phyloP scores from a whole-genome alignment of 305 asterid species.

The Striga hermonthica region DNA sequence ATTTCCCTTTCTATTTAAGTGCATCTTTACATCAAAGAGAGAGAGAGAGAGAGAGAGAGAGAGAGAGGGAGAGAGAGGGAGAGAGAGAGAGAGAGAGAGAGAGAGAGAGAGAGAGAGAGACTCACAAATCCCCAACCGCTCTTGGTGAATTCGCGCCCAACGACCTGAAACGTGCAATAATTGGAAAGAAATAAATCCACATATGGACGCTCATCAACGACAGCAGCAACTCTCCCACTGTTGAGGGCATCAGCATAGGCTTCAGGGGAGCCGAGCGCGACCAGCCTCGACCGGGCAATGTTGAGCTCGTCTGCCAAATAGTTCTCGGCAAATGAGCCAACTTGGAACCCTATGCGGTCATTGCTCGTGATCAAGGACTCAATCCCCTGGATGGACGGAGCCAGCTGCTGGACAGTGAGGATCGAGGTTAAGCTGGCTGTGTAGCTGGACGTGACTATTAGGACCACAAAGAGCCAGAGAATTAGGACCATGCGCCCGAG shows the following conservation, averaged over 20 bases:
- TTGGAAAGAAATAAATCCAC: slow-evolving; percentile 58
- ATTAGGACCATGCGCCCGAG: slow-evolving; percentile 53
- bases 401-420: slow-evolving; percentile 61
- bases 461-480: slow-evolving; percentile 60
- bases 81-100: neutral
- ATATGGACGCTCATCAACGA: slow-evolving; percentile 58
- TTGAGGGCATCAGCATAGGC: slow-evolving; percentile 53
- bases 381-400: slow-evolving; percentile 55
- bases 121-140: slow-evolving; percentile 83
- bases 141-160: slow-evolving; percentile 56
- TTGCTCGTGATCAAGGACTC: slow-evolving; percentile 38
- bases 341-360: slow-evolving; percentile 55
- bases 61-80: too few relatives aligned
- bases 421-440: slow-evolving; percentile 68
- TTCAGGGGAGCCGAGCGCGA: slow-evolving; percentile 52
- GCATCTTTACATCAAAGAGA: neutral
- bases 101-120: slow-evolving; percentile 3
- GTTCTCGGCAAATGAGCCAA: slow-evolving; percentile 52
- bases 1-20: too few relatives aligned
- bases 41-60: neutral
- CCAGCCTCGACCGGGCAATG: slow-evolving; percentile 50
- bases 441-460: slow-evolving; percentile 57
- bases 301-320: slow-evolving; percentile 50
- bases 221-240: slow-evolving; percentile 56
- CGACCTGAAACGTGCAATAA: slow-evolving; percentile 45